Conservation (phyloP, 2,329 filamentous ascomycete genomes). For the Penicillium sp. region DNA sequence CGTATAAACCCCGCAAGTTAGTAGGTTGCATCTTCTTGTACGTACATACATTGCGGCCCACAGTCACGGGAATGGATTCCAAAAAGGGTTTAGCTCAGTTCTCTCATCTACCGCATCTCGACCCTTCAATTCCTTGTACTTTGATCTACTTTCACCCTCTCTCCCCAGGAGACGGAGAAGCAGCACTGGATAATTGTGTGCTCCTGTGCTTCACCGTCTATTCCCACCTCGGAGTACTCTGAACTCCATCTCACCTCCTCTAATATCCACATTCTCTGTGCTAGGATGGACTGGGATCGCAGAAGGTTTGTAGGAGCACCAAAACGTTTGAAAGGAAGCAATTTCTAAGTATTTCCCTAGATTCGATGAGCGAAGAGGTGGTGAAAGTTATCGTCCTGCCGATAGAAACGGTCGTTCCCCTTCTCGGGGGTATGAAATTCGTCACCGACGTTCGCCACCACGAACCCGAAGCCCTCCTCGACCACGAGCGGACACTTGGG, state of each 20-base stretch:
- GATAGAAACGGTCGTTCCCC: constrained; percentile 34
- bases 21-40: neutral
- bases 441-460: constrained; percentile 38
- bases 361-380: constrained; percentile 44
- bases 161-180: neutral
- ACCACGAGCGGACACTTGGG: constrained; percentile 44
- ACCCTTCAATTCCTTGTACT: constrained; percentile 1
- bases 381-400: constrained; percentile 46
- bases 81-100: neutral
- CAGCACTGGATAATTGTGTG: neutral
- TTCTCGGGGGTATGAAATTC: constrained; percentile 36
- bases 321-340: neutral
- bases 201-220: neutral
- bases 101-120: neutral
- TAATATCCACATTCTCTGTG: neutral
- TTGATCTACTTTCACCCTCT: neutral
- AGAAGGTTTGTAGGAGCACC: constrained; percentile 40
- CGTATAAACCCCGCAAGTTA: neutral
- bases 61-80: neutral
- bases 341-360: constrained; percentile 24
- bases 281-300: constrained; percentile 43
- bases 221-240: neutral
- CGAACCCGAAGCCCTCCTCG: constrained; percentile 42
- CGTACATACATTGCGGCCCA: neutral
- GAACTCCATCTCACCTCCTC: neutral